phyloP scores from a whole-genome alignment of 78 protist genomes.

The Salpingoeca rosetta region DNA sequence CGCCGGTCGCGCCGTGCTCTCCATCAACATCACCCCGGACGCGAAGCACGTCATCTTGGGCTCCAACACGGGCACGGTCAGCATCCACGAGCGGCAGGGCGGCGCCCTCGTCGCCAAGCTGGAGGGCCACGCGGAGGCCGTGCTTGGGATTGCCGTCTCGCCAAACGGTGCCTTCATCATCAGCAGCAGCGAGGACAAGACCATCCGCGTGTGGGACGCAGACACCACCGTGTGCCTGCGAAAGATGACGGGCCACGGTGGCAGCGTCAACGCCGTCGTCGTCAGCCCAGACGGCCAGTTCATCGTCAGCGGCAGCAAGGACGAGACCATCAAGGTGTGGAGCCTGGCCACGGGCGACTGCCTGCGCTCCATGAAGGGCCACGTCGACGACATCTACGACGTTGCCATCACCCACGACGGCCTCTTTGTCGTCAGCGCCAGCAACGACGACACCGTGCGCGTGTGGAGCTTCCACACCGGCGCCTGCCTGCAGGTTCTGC shows the following conservation, averaged over 20 bases:
- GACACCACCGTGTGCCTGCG: not conserved
- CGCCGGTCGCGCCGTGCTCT: too few species aligned
- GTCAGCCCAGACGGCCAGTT: not conserved
- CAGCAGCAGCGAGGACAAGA: not conserved
- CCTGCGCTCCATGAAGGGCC: not conserved
- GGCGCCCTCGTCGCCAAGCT: too few species aligned
- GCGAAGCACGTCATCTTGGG: too few species aligned
- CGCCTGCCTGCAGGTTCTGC: not conserved
- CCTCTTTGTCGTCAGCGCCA: too few species aligned
- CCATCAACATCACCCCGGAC: too few species aligned
- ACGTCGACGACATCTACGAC: not conserved
- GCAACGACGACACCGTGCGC: too few species aligned
- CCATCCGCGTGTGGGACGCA: not conserved
- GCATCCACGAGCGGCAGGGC: too few species aligned
- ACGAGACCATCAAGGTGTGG: not conserved
- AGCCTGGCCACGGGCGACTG: not conserved
- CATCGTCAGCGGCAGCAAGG: not conserved
- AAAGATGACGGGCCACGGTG: not conserved
- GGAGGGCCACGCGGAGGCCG: too few species aligned
- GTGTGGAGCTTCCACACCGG: not conserved
- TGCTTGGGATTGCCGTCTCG: too few species aligned
- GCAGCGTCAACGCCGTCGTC: not conserved
- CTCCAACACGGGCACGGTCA: too few species aligned
- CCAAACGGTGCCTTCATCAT: too few species aligned
- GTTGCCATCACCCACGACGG: too few species aligned